Percentiles rank a stretch among this genome's conserved stretches.
These are phyloP conservation scores for Limtongia smithiae DNA, from an alignment of 805 yeast genomes.

Conservation along the genomic window DNA sequence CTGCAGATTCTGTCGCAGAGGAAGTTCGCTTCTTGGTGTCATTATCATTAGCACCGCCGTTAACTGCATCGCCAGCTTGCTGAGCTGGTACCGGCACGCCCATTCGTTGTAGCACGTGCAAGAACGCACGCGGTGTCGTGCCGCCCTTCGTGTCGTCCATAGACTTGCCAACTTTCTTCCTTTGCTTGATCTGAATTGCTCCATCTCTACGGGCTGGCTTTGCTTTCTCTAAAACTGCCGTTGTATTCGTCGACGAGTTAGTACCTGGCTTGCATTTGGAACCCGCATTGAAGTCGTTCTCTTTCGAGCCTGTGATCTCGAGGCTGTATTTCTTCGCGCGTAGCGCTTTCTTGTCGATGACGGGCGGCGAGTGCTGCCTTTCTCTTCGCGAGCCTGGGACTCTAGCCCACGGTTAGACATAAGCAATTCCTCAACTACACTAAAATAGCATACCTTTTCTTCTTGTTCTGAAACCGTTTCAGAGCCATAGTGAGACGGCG, in stretches of 20 bases:
- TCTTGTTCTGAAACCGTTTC: too few relatives aligned
- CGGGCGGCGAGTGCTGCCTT: slow-evolving; percentile 19
- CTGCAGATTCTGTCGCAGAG: slow-evolving; percentile 5
- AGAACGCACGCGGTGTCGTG: slow-evolving; percentile 38
- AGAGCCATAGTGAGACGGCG: too few relatives aligned
- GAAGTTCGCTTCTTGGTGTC: slow-evolving; percentile 4
- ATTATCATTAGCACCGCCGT: not conserved
- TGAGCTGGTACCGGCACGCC: not conserved
- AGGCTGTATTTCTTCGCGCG: too few relatives aligned
- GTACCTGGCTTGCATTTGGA: not conserved
- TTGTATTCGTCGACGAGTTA: not conserved
- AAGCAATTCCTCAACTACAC: too few relatives aligned
- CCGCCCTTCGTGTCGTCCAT: slow-evolving; percentile 28
- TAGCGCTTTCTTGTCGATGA: slow-evolving; percentile 2
- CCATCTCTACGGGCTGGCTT: too few relatives aligned
- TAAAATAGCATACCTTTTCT: too few relatives aligned
- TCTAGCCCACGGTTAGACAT: too few relatives aligned
- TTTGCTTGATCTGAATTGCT: too few relatives aligned
- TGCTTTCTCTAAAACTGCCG: not conserved
- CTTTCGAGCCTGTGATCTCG: too few relatives aligned
- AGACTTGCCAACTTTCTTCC: too few relatives aligned
- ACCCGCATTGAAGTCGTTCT: not conserved
- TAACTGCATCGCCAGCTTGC: not conserved
- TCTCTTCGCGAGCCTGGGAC: slow-evolving; percentile 13
- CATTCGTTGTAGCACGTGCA: slow-evolving; percentile 33